These are phyloP conservation scores for Salix viminalis DNA, from an alignment of 345 rosid genomes.

Conservation along the genomic window DNA sequence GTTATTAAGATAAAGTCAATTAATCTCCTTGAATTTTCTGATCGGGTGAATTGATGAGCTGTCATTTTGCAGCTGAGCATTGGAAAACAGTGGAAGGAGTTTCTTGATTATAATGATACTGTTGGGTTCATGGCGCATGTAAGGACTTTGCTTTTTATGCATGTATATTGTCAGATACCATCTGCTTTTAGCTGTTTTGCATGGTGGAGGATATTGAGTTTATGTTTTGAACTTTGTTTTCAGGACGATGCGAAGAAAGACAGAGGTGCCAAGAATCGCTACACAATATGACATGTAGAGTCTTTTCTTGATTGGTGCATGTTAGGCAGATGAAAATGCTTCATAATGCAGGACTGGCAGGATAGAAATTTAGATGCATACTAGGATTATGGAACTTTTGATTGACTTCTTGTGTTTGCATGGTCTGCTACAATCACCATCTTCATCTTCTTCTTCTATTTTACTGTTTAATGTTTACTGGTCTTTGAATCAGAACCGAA, in stretches of 20 bases:
- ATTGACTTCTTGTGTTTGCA: too few species aligned
- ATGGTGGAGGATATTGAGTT: not conserved
- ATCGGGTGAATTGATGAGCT: not conserved
- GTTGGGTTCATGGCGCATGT: constrained; percentile 87
- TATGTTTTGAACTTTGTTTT: not conserved
- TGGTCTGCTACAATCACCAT: too few species aligned
- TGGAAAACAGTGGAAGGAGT: constrained; percentile 87
- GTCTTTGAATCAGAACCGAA: too few species aligned
- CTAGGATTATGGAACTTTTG: not conserved
- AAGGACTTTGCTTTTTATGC: constrained; percentile 12
- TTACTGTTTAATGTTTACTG: too few species aligned
- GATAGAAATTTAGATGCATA: too few species aligned
- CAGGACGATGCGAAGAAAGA: constrained; percentile 84
- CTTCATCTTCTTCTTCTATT: too few species aligned
- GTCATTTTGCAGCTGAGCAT: constrained; percentile 60
- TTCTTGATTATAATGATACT: constrained; percentile 59
- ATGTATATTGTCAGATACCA: not conserved
- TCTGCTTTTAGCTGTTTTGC: not conserved
- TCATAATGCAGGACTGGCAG: not conserved
- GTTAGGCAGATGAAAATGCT: not conserved
- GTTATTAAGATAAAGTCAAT: not conserved
- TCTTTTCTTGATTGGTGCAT: not conserved
- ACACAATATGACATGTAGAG: constrained; percentile 43
- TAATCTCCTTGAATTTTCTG: not conserved
- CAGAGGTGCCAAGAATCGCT: constrained; percentile 54